These are phyloP conservation scores for Panicum virgatum DNA, from an alignment of 202 grass and related monocot genomes.

Conservation along the genomic window DNA sequence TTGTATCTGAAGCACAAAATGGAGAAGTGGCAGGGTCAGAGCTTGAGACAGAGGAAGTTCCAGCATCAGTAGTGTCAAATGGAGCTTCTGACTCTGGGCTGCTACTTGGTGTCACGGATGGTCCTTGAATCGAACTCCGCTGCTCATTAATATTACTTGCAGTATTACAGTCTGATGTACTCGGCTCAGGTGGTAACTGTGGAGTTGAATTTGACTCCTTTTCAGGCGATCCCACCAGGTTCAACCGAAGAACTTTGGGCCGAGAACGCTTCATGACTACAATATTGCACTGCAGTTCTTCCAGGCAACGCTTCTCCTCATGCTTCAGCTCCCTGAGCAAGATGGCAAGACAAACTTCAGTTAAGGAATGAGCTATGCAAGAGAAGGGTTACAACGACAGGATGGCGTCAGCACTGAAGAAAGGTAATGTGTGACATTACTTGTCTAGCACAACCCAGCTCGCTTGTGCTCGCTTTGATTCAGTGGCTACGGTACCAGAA, in stretches of 20 bases:
- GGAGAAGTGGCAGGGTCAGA: conserved; percentile 74
- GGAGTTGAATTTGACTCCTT: conserved; percentile 41
- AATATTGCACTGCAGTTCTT: conserved; percentile 90
- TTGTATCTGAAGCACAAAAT: conserved; percentile 57
- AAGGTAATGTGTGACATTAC: conserved; percentile 37
- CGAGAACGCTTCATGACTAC: conserved; percentile 80
- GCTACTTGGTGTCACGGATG: conserved; percentile 63
- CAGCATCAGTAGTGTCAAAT: conserved; percentile 55
- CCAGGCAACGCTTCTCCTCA: conserved; percentile 79
- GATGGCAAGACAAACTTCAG: neutral
- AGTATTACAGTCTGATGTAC: conserved; percentile 4
- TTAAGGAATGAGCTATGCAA: conserved; percentile 7
- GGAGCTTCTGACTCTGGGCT: conserved; percentile 66
- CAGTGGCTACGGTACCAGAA: conserved; percentile 62
- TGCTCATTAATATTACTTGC: conserved; percentile 14
- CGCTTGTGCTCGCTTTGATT: conserved; percentile 68
- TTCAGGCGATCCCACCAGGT: conserved; percentile 62
- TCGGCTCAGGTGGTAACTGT: conserved; percentile 5
- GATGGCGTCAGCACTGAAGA: neutral
- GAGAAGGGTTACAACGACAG: neutral
- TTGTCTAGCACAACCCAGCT: conserved; percentile 96
- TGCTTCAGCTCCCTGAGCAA: conserved; percentile 76
- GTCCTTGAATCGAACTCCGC: conserved; percentile 40
- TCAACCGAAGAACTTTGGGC: conserved; percentile 89
- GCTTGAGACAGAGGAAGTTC: conserved; percentile 62